Conservation (phyloP, 768 basidiomycete genomes). For the Tulasnella sp. region DNA sequence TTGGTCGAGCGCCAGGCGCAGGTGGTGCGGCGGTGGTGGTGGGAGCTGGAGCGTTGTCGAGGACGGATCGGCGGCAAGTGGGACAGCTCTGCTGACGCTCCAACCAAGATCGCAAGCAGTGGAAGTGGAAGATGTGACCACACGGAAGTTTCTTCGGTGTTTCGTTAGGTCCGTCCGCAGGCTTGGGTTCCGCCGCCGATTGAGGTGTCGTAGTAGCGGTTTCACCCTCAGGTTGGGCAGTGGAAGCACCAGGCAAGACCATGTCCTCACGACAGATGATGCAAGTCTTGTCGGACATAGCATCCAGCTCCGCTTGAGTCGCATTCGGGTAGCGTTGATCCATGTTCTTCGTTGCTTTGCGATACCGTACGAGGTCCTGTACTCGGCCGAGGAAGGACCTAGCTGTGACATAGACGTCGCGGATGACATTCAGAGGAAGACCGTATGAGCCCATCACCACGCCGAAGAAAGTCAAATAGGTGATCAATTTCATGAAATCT, state of each 20-base stretch:
- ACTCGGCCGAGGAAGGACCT: conserved; percentile 86
- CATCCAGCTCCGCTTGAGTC: conserved; percentile 73
- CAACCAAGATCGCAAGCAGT: conserved; percentile 95
- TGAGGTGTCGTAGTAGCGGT: conserved; percentile 5
- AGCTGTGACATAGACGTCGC: conserved; percentile 94
- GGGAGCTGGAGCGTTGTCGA: conserved; percentile 45
- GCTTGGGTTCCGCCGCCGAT: conserved; percentile 29
- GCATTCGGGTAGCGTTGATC: conserved; percentile 92
- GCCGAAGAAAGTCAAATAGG: conserved; percentile 89
- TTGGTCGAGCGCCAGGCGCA: conserved; percentile 5
- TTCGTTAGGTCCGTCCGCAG: conserved; percentile 66
- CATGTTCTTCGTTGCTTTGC: conserved; percentile 94
- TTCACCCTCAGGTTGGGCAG: conserved; percentile 28
- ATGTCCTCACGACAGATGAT: conserved; percentile 99
- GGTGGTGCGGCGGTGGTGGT: conserved; percentile 1
- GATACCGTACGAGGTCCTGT: conserved; percentile 85
- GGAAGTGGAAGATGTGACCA: conserved; percentile 97
- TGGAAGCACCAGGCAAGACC: conserved; percentile 43
- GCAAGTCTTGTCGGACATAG: conserved; percentile 85
- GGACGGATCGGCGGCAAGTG: conserved; percentile 81
- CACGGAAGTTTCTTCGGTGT: conserved; percentile 96
- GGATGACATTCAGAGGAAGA: conserved; percentile 91
- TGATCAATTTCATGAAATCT: conserved; percentile 93
- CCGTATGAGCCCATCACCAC: conserved; percentile 94
- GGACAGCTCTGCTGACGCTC: conserved; percentile 99